Evolutionary conservation across 257 asterid species (phyloP).

Genomic region (Solanum lycopersicoides): DNA sequence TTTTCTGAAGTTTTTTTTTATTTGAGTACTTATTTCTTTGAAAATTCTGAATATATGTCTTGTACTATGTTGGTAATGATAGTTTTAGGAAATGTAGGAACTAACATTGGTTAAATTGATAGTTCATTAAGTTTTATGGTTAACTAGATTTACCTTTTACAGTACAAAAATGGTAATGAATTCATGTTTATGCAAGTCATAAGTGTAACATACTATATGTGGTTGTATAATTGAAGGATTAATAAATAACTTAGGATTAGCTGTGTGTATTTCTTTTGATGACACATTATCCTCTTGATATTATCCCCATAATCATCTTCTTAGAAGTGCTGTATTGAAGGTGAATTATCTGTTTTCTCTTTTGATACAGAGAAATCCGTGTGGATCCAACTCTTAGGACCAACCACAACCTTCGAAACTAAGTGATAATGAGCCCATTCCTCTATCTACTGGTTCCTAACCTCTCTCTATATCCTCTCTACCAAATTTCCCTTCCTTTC

Average conservation of each 20-base stretch:
- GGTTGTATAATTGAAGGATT: neutral
- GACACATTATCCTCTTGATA: neutral
- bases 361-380: neutral
- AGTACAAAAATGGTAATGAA: neutral
- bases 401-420: neutral
- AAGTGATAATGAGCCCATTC: neutral
- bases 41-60: neutral
- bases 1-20: neutral
- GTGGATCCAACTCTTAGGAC: neutral
- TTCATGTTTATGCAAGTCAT: neutral
- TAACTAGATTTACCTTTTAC: neutral
- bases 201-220: neutral
- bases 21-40: neutral
- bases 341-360: neutral
- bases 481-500: neutral
- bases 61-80: neutral
- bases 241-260: too few species aligned
- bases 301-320: neutral
- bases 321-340: neutral
- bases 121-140: neutral
- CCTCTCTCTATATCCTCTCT: neutral
- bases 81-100: neutral
- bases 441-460: neutral
- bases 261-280: neutral
- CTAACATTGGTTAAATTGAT: neutral